phyloP scores from a whole-genome alignment of 768 basidiomycete species.

The Cystofilobasidium bisporidii region DNA sequence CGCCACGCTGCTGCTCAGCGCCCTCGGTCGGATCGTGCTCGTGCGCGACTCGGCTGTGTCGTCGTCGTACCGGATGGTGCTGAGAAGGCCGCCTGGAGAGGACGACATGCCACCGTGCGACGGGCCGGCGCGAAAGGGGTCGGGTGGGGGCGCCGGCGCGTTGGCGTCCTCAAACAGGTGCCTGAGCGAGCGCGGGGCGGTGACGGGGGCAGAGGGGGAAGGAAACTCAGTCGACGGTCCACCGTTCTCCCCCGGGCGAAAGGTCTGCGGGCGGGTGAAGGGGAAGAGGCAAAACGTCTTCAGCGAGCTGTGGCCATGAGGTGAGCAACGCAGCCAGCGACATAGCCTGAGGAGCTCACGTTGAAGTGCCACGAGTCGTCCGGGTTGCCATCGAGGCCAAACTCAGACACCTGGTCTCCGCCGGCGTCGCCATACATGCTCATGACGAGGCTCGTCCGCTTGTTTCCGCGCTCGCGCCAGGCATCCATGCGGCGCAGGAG shows the following conservation, averaged over 20 bases:
- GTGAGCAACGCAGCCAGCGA: background rate
- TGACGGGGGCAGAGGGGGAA: conserved; percentile 5
- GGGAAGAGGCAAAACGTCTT: background rate
- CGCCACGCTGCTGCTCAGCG: background rate
- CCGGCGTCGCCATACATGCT: conserved; percentile 34
- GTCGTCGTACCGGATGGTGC: background rate
- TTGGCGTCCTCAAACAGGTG: conserved; percentile 56
- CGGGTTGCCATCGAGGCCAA: conserved; percentile 9
- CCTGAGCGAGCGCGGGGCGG: conserved; percentile 45
- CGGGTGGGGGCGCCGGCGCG: conserved; percentile 20
- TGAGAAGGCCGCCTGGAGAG: conserved; percentile 7
- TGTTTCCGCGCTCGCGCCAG: conserved; percentile 59
- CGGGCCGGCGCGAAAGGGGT: conserved; percentile 23
- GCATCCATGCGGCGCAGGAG: conserved; percentile 67
- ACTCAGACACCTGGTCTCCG: conserved; percentile 44
- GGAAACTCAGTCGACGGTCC: background rate
- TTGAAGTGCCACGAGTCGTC: conserved; percentile 42
- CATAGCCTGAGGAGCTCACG: conserved; percentile 8
- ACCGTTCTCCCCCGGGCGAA: conserved; percentile 35
- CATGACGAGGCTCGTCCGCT: conserved; percentile 55
- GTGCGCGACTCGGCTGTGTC: conserved; percentile 4
- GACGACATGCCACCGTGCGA: conserved; percentile 26
- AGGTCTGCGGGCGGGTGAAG: conserved; percentile 27
- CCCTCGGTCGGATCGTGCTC: conserved; percentile 20
- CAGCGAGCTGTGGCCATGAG: no score